These are phyloP conservation scores for Poterioochromonas sp. DNA, from an alignment of 352 stramenopile genomes.

Conservation along the genomic window DNA sequence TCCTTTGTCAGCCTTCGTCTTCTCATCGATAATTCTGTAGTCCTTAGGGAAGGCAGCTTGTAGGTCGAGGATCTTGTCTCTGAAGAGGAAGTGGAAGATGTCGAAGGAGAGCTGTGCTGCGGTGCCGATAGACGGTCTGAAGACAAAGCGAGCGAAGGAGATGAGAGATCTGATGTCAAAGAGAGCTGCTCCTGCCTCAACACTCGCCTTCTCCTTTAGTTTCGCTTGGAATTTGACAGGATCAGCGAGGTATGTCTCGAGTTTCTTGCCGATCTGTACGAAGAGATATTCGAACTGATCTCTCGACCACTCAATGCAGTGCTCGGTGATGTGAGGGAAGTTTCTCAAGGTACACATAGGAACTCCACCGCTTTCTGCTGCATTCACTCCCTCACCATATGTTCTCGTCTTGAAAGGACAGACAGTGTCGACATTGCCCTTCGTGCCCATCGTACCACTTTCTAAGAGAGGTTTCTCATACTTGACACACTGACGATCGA, in stretches of 20 bases:
- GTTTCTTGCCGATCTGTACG: slow-evolving; percentile 64
- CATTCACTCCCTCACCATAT: slow-evolving; percentile 37
- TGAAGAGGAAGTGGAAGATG: slow-evolving; percentile 65
- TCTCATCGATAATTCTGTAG: slow-evolving; percentile 39
- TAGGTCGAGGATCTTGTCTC: slow-evolving; percentile 69
- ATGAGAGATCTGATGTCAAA: slow-evolving; percentile 3
- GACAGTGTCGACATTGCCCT: slow-evolving; percentile 68
- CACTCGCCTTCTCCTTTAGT: not conserved
- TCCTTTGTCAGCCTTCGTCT: slow-evolving; percentile 62
- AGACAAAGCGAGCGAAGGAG: slow-evolving; percentile 16
- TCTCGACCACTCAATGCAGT: slow-evolving; percentile 92
- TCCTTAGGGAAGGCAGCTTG: slow-evolving; percentile 48
- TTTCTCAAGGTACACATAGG: slow-evolving; percentile 99
- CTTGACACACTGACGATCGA: slow-evolving; percentile 87
- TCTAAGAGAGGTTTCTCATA: slow-evolving; percentile 92
- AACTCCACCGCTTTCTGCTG: slow-evolving; percentile 79
- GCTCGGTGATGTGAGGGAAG: slow-evolving; percentile 97
- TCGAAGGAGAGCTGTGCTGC: slow-evolving; percentile 56
- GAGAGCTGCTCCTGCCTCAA: not conserved
- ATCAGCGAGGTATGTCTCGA: slow-evolving; percentile 69
- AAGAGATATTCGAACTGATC: slow-evolving; percentile 76
- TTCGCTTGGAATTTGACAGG: slow-evolving; percentile 62
- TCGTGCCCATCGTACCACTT: slow-evolving; percentile 91
- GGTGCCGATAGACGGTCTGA: slow-evolving; percentile 23
- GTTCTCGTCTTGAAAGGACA: slow-evolving; percentile 2